Evolutionary conservation across 768 basidiomycete species (phyloP), one percentile per base, ranked within the genome.

Genomic region (Boletus insuetus): DNA sequence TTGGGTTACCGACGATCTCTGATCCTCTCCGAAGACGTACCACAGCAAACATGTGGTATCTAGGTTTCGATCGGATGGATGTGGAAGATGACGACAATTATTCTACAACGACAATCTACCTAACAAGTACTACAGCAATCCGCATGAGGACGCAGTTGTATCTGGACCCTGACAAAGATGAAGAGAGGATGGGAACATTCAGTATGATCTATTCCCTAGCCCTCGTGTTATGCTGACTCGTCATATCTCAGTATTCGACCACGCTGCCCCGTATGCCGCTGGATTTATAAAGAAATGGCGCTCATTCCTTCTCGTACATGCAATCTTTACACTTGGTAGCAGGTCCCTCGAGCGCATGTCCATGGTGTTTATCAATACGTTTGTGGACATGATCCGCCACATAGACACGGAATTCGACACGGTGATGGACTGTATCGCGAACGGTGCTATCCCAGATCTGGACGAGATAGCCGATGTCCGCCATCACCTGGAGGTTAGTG

Each of bases 301-400:
- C 10, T 43, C 59, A 35, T 61, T 61, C 22, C 60, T 61, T 49
- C 24, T 60, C 2, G 39, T 60, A 14, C 60, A 51, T 19, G 60
- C 34, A 4, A 45, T 61, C 3, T 61, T 56, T 24, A 40, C 55
- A 0, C 13, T 61, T 16, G 20, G 38, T 4, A 57, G 42, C 46
- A 53, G 16, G 42, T 40, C 46, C 29, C 34, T 62, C 14, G 53
- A 55, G 42, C 19, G 22, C 4, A 59, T 62, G 24, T 2, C 2
- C n/a, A 42, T 35, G 41, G 12, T 17, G 3, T 51, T 51, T 14
- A 35, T 43, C 41, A 43, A 11, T 14, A 42, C 41, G 8, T 51
- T 51, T 24, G 49, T 51, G 22, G 32, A 51, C 41, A 34, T 51
- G 40, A 51, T 51, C 13, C 41, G 49, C 22, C 29, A 16, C 20